Base-by-base conservation (phyloP, 2,329 filamentous ascomycete species). In the Paecilomyces niveus region DNA sequence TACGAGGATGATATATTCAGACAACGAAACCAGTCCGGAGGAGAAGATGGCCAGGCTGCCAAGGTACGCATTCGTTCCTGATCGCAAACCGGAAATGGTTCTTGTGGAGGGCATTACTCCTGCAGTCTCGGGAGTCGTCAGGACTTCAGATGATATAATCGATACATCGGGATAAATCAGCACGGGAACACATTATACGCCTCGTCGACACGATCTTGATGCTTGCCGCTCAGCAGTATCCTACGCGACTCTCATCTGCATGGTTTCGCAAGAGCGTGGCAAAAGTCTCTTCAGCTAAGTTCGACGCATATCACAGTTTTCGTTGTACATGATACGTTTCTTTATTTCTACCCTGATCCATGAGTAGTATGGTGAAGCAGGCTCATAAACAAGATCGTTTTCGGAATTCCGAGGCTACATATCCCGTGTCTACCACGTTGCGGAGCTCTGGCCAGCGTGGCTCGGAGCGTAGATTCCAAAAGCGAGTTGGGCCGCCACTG, bases 1-100 rank as follows among this genome's bases (percentile, higher is more conserved):
- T 58, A 83, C 78, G 65, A 79, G 84, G 71, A 87, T 96, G 83
- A 81, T 96, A 31, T 96, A 94, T 77, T 86, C 86, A 62, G 90
- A 95, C 70, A 85, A 88, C 55, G 87, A 89, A 59, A 78, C 86
- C 68, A 94, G 89, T 68, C 89, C 91, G 1, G 92, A 97, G 78
- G 92, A 96, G 81, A 90, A 87, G 76, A 92, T 96, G 89, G 88
- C 90, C 29, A 77, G 79, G 70, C 78, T 94, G 77, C 81, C 89
- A 61, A 87, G 85, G 74, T 96, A 95, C 78, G 85, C 87, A 67
- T 89, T 84, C 72, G 78, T 79, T 68, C 83, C 82, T 67, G 72
- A 76, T 64, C 70, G 67, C 57, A 73, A 70, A 65, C 65, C 63
- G 55, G 69, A 76, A 59, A 76, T 72, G 59, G 68, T 63, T 50